A percentile compares a stretch with the other conserved stretches of the same genome.
These are phyloP conservation scores for Suhomyces vadensis DNA, from an alignment of 805 yeast species.

Conservation along the genomic window DNA sequence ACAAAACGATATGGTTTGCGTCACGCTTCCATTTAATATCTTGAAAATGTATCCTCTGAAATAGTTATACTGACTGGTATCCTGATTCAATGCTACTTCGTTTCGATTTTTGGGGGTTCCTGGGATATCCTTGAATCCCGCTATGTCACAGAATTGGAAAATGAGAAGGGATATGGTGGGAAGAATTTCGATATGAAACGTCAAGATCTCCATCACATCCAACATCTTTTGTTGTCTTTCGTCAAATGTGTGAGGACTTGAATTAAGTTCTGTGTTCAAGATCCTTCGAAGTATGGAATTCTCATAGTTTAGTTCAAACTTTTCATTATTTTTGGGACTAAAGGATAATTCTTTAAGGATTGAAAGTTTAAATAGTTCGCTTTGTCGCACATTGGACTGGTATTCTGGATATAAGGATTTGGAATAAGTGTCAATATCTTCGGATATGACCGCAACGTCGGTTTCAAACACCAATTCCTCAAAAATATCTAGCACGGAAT, in stretches of 20 bases:
- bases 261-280: conserved; percentile 14
- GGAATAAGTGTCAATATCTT: conserved; percentile 4
- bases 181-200: conserved; percentile 16
- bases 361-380: conserved; percentile 8
- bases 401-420: conserved; percentile 4
- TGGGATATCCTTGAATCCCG: neutral
- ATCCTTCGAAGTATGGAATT: conserved; percentile 17
- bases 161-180: neutral
- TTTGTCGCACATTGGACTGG: conserved; percentile 1
- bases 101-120: neutral
- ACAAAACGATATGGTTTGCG: neutral
- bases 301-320: conserved; percentile 16
- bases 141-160: neutral
- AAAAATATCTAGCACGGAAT: neutral
- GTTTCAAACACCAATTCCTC: conserved; percentile 9
- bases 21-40: neutral
- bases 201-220: conserved; percentile 18
- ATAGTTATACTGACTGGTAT: neutral
- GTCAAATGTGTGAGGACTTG: conserved; percentile 16
- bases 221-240: conserved; percentile 17
- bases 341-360: conserved; percentile 11
- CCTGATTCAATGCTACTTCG: neutral
- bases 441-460: conserved; percentile 3
- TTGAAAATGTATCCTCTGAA: neutral
- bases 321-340: conserved; percentile 12